A percentile compares a stretch with the other conserved stretches of the same genome.
Evolutionary conservation across 2,329 filamentous ascomycete genomes (phyloP).

Genomic region (Aspergillus sp.): DNA sequence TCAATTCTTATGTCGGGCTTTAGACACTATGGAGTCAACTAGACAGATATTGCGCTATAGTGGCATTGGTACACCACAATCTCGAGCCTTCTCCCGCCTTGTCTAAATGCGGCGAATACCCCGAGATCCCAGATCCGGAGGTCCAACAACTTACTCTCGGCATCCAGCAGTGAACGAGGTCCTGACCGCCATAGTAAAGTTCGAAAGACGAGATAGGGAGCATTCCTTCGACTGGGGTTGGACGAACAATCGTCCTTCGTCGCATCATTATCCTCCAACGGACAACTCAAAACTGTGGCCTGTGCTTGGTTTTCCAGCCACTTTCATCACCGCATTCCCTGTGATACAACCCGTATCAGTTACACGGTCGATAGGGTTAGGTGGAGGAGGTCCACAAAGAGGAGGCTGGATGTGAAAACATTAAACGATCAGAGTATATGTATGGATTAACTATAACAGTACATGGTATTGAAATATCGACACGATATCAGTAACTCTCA

Average conservation of each 20-base stretch:
- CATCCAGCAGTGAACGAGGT: neutral
- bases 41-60: no score
- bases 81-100: neutral
- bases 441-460: neutral
- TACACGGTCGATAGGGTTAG: no score
- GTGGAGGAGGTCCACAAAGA: neutral
- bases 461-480: constrained; percentile 5
- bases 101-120: neutral
- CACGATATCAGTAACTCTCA: neutral
- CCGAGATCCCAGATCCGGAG: neutral
- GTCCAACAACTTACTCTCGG: neutral
- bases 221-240: neutral
- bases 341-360: neutral
- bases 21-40: neutral
- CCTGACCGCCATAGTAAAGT: neutral
- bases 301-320: neutral
- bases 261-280: neutral
- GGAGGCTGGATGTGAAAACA: neutral
- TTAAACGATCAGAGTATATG: neutral
- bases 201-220: neutral
- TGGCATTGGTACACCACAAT: no score
- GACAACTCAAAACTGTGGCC: neutral
- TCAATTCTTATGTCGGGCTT: neutral
- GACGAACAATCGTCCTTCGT: neutral
- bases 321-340: neutral